phyloP scores from a whole-genome alignment of 192 early-diverging fungal species.

The Dissophora ornata region DNA sequence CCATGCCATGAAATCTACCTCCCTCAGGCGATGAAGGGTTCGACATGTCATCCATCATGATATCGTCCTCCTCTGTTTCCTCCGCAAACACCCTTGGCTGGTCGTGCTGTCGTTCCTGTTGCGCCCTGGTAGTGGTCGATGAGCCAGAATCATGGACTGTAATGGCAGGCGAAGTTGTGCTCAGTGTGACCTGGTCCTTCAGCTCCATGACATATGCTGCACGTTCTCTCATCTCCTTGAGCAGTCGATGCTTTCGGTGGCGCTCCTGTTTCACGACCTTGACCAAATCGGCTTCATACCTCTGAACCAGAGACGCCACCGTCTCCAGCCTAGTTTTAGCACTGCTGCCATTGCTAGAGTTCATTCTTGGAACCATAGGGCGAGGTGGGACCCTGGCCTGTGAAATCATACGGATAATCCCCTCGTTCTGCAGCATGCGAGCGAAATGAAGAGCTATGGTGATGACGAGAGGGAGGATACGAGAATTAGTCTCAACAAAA shows the following conservation, averaged over 20 bases:
- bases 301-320: constrained; percentile 20
- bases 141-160: background rate
- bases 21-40: constrained; percentile 46
- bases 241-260: constrained; percentile 5
- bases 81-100: constrained; percentile 14
- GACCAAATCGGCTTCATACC: constrained; percentile 20
- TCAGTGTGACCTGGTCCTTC: constrained; percentile 9
- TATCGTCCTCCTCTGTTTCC: constrained; percentile 49
- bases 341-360: background rate
- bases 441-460: constrained; percentile 48
- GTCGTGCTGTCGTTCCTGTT: background rate
- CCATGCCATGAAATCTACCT: constrained; percentile 11
- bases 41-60: constrained; percentile 50
- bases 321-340: constrained; percentile 8
- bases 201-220: constrained; percentile 18
- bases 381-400: constrained; percentile 44
- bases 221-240: constrained; percentile 24
- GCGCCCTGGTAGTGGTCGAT: background rate
- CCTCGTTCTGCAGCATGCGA: constrained; percentile 20
- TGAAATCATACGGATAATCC: constrained; percentile 17
- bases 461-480: too few relatives aligned
- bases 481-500: too few relatives aligned
- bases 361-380: constrained; percentile 36
- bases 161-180: background rate
- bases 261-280: constrained; percentile 29